phyloP scores from a whole-genome alignment of 169 alveolate genomes.

The Hepatocystis sp. region DNA sequence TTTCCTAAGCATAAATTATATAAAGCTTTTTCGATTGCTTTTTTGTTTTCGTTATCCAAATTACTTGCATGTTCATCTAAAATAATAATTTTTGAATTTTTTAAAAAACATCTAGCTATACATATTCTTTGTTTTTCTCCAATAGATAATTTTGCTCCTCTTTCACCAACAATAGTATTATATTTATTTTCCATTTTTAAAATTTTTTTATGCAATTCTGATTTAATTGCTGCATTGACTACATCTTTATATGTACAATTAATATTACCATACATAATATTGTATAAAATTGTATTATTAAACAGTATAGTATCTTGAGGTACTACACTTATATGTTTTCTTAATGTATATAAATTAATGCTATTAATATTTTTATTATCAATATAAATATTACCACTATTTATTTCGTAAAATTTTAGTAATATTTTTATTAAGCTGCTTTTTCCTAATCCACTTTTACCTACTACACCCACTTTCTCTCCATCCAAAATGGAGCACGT shows the following conservation, averaged over 20 bases:
- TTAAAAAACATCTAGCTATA: constrained; percentile 97
- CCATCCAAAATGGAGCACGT: constrained; percentile 54
- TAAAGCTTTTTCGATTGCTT: constrained; percentile 63
- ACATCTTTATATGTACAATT: constrained; percentile 86
- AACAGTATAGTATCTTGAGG: constrained; percentile 95
- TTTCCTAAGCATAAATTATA: constrained; percentile 65
- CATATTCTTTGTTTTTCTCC: constrained; percentile 99
- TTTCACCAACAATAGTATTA: constrained; percentile 96
- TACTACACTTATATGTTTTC: constrained; percentile 90
- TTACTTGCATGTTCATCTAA: constrained; percentile 99
- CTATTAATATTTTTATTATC: constrained; percentile 91
- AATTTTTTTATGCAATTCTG: constrained; percentile 75
- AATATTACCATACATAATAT: constrained; percentile 91
- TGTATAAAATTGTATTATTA: constrained; percentile 91
- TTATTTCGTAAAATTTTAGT: constrained; percentile 93
- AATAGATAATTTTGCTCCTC: constrained; percentile 97
- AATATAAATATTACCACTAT: constrained; percentile 87
- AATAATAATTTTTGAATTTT: constrained; percentile 94
- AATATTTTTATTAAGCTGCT: constrained; percentile 93
- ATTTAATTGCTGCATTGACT: constrained; percentile 52
- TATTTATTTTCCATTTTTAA: constrained; percentile 74
- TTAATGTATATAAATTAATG: constrained; percentile 83
- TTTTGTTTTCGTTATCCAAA: constrained; percentile 93
- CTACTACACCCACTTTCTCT: constrained; percentile 80
- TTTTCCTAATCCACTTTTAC: constrained; percentile 97